These are phyloP conservation scores for Nigrospora osmanthi DNA, from an alignment of 2,329 filamentous ascomycete species.

Conservation along the genomic window DNA sequence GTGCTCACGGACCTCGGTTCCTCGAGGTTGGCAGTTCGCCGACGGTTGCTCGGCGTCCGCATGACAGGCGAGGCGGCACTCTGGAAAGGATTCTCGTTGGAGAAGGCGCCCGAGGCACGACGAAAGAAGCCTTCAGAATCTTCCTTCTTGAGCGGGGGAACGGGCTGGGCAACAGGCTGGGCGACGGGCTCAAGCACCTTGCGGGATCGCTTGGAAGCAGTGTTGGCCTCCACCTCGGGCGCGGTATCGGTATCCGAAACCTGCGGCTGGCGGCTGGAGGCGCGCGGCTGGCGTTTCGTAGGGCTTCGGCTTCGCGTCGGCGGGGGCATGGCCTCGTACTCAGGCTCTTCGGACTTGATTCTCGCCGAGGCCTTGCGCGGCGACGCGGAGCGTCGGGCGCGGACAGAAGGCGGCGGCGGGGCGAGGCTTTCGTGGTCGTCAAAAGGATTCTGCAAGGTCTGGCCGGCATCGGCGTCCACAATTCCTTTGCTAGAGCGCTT, in stretches of 20 bases:
- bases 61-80: constrained; percentile 65
- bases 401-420: constrained; percentile 37
- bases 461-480: constrained; percentile 56
- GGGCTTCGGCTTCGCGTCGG: constrained; percentile 35
- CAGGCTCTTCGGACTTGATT: constrained; percentile 45
- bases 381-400: constrained; percentile 43
- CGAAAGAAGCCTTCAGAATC: constrained; percentile 37
- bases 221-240: constrained; percentile 35
- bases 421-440: constrained; percentile 50
- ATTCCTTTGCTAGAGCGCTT: constrained; percentile 87
- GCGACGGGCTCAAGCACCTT: constrained; percentile 22
- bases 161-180: not conserved
- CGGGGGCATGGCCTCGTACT: constrained; percentile 22
- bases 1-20: constrained; percentile 27
- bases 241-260: constrained; percentile 42
- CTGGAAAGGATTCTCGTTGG: constrained; percentile 88
- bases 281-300: constrained; percentile 46
- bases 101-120: constrained; percentile 55
- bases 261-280: constrained; percentile 45
- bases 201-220: constrained; percentile 21
- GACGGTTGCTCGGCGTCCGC: constrained; percentile 38
- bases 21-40: constrained; percentile 38
- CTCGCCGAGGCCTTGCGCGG: constrained; percentile 45
- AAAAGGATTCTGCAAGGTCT: constrained; percentile 53
- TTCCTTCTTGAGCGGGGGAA: constrained; percentile 46